Conservation (phyloP, 495 filamentous ascomycete species). For the Cairneyella variabilis region DNA sequence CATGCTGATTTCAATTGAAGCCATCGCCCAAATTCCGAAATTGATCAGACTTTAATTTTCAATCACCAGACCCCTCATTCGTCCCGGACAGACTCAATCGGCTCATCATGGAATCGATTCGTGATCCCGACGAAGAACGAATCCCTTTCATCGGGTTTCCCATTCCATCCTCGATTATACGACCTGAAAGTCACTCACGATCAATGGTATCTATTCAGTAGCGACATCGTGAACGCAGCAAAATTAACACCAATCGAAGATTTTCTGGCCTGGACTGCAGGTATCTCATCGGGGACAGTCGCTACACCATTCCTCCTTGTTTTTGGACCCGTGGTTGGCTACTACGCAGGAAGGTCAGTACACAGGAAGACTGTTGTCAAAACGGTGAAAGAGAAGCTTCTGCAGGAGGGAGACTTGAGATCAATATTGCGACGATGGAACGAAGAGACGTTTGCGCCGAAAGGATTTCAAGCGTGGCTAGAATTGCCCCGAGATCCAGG, state of each 20-base stretch:
- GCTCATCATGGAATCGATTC: slow-evolving; percentile 8
- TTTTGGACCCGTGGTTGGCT: slow-evolving; percentile 1
- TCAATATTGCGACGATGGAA: neutral
- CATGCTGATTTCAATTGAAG: too few relatives aligned
- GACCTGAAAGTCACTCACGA: neutral
- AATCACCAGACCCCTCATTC: too few relatives aligned
- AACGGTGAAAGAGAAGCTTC: neutral
- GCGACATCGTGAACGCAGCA: neutral
- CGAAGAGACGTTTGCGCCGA: neutral
- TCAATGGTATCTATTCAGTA: slow-evolving; percentile 1
- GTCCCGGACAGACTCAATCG: too few relatives aligned
- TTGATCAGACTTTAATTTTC: too few relatives aligned
- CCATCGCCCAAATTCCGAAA: too few relatives aligned
- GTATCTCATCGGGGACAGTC: neutral
- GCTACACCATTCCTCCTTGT: neutral
- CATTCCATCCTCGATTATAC: neutral
- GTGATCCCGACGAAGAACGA: slow-evolving; percentile 1
- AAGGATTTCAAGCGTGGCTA: slow-evolving; percentile 1
- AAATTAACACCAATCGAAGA: neutral
- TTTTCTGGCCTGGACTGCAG: neutral
- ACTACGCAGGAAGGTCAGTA: neutral
- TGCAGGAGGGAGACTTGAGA: neutral
- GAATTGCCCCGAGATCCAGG: too few relatives aligned
- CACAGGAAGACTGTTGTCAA: slow-evolving; percentile 2
- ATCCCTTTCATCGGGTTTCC: slow-evolving; percentile 2